Conservation (phyloP, 306 rosid genomes). For the Aeschynomene evenia region DNA sequence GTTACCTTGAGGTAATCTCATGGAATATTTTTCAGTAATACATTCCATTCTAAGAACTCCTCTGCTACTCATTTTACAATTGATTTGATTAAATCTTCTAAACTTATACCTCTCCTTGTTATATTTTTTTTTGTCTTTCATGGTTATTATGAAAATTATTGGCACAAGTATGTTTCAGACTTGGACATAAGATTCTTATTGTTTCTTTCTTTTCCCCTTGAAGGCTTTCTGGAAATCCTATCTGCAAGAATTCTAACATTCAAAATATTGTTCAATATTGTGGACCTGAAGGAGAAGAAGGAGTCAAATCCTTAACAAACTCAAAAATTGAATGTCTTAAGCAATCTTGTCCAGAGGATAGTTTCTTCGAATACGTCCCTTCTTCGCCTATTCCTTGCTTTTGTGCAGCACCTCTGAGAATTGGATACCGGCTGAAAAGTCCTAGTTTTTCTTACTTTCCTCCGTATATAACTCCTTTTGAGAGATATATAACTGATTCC, state of each 20-base stretch:
- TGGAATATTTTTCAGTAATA: slow-evolving; percentile 15
- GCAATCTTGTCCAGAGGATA: slow-evolving; percentile 60
- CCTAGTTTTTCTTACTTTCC: slow-evolving; percentile 84
- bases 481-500: slow-evolving; percentile 42
- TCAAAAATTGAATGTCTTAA: slow-evolving; percentile 34
- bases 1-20: slow-evolving; percentile 67
- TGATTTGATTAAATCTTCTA: not conserved
- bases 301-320: slow-evolving; percentile 19
- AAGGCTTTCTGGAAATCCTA: slow-evolving; percentile 86
- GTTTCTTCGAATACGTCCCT: slow-evolving; percentile 59
- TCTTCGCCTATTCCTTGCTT: slow-evolving; percentile 53
- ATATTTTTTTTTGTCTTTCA: not conserved
- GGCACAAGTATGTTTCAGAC: slow-evolving; percentile 4
- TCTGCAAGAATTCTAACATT: slow-evolving; percentile 52
- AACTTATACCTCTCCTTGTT: not conserved
- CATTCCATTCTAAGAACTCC: not conserved
- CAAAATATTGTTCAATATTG: slow-evolving; percentile 55
- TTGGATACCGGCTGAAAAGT: slow-evolving; percentile 87
- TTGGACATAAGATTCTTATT: slow-evolving; percentile 15
- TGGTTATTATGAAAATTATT: slow-evolving; percentile 5
- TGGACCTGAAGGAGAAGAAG: slow-evolving; percentile 33
- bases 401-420: slow-evolving; percentile 75
- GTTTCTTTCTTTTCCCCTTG: slow-evolving; percentile 18
- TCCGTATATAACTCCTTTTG: slow-evolving; percentile 44
- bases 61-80: not conserved